phyloP scores from a whole-genome alignment of 73 alveolate genomes.

The Uronychia setigera region DNA sequence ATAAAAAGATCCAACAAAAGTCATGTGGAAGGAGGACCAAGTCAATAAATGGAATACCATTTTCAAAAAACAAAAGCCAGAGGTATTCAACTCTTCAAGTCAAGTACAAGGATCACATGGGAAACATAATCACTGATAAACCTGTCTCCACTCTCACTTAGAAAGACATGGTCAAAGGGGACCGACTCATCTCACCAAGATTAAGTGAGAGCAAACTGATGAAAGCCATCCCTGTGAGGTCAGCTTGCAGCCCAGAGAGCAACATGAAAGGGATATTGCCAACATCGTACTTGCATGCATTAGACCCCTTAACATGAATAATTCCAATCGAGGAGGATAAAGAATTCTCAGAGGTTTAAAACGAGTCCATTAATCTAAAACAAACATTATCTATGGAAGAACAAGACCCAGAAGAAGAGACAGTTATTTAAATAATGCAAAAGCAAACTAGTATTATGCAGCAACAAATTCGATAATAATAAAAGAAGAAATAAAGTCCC shows the following conservation, averaged over 20 bases:
- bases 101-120: background rate
- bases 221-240: background rate
- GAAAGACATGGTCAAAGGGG: background rate
- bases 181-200: background rate
- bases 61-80: background rate
- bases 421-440: too few species aligned
- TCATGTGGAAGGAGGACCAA: background rate
- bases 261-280: background rate
- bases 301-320: background rate
- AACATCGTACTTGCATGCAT: background rate
- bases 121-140: background rate
- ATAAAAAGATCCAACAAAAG: background rate
- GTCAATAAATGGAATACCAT: background rate
- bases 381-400: too few species aligned
- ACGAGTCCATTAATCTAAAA: too few species aligned
- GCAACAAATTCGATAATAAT: too few species aligned
- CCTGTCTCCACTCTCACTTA: background rate
- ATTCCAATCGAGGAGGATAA: background rate
- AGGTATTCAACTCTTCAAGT: background rate
- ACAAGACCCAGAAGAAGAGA: too few species aligned
- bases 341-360: background rate
- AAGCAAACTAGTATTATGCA: too few species aligned
- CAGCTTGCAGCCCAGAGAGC: conserved; percentile 2
- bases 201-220: background rate
- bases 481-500: too few species aligned